Evolutionary conservation across 2,329 filamentous ascomycete species (phyloP).

Genomic region (Penicillium sp.): DNA sequence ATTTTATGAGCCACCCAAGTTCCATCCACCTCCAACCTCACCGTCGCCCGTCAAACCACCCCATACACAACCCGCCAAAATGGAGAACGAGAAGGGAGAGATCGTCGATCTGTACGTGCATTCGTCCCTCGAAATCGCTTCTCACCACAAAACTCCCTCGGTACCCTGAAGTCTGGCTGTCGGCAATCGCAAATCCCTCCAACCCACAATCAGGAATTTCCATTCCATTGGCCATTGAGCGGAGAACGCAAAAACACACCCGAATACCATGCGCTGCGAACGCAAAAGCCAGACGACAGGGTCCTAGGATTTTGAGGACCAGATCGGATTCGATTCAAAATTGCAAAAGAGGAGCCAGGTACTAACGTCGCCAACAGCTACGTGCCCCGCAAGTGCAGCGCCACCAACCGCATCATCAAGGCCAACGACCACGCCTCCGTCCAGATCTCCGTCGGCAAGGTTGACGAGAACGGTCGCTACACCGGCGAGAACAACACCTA

Average conservation of each 20-base stretch:
- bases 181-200: slow-evolving; percentile 3
- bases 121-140: slow-evolving; percentile 15
- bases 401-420: slow-evolving; percentile 99
- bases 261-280: slow-evolving; percentile 1
- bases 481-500: slow-evolving; percentile 97
- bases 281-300: not conserved
- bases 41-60: slow-evolving; percentile 39
- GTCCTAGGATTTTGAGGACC: slow-evolving; percentile 2
- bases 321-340: slow-evolving; percentile 2
- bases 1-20: slow-evolving; percentile 32
- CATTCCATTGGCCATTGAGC: not conserved
- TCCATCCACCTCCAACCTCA: slow-evolving; percentile 33
- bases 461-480: slow-evolving; percentile 97
- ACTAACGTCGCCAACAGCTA: slow-evolving; percentile 60
- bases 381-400: slow-evolving; percentile 98
- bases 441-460: slow-evolving; percentile 95
- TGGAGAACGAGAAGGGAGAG: slow-evolving; percentile 99
- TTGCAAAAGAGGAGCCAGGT: not conserved
- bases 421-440: slow-evolving; percentile 99
- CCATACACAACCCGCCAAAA: slow-evolving; percentile 58
- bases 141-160: not conserved
- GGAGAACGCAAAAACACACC: not conserved
- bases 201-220: slow-evolving; percentile 4
- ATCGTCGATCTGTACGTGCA: slow-evolving; percentile 92
- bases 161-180: slow-evolving; percentile 14